Base-by-base conservation (phyloP, 2,329 filamentous ascomycete species). In the Verticillium longisporum region DNA sequence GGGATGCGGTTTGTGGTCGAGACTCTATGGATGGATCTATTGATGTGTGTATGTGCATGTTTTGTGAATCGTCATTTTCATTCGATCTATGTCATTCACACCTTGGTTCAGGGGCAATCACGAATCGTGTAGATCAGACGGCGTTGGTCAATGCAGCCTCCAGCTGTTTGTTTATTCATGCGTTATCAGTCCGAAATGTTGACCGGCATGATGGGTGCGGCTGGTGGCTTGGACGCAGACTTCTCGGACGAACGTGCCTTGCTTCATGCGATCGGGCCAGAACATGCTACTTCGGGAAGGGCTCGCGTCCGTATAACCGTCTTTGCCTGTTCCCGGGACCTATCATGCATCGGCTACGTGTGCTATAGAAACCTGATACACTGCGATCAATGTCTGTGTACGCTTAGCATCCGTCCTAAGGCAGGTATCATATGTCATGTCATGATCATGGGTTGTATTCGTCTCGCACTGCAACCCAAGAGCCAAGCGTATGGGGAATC, bases 1-100 rank as follows among this genome's bases (percentile, higher is more conserved):
- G 60, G 62, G 60, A 64, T 59, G 62, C 60, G 63, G 62, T 62
- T 64, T 64, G 63, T 62, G 58, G 62, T 60, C 56, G 15, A 31
- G n/a, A 26, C 56, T 38, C 18, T 18, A 9, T 26, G 45, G 18
- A 10, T 53, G 21, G 18, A 53, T 18, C 11, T 45, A n/a, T n/a
- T 26, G 18, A 53, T 53, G 45, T 26, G 41, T 21, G 18, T 53
- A 18, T 21, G 38, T 41, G 38, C 6, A 41, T 41, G n/a, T 26
- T 9, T 53, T 31, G 26, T 31, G 38, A 45, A 45, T 45, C 26
- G n/a, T 45, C 38, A 9, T 21, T 45, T 18, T 45, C 5, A 15
- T n/a, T 45, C 38, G 15, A n/a, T 18, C 10, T 3, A 45, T 45
- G n/a, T 45, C 38, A 18, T 45, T 9, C 5, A 31, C 5, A 31